Percentiles rank a stretch among this genome's conserved stretches.
Evolutionary conservation across 1,139 yeast species (phyloP).

Genomic region (Sugiyamaella grinbergsii): DNA sequence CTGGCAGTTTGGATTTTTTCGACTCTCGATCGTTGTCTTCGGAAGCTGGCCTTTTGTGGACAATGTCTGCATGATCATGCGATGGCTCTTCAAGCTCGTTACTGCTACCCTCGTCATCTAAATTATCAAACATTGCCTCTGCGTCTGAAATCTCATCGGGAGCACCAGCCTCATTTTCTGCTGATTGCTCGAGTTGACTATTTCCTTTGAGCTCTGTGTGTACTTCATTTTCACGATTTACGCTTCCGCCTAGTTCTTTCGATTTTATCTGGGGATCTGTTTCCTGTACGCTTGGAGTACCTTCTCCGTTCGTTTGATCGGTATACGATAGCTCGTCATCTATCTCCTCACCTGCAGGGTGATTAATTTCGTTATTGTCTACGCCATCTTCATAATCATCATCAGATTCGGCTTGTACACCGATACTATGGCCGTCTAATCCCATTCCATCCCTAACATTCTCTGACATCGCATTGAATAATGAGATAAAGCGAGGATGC

Average conservation of each 20-base stretch:
- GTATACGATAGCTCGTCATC: too few species aligned
- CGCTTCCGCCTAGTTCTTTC: too few species aligned
- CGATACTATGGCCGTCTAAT: constrained; percentile 15
- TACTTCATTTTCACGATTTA: too few species aligned
- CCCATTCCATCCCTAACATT: constrained; percentile 32
- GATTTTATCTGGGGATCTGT: too few species aligned
- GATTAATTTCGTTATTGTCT: too few species aligned
- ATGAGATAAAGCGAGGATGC: constrained; percentile 31
- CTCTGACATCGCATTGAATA: constrained; percentile 29
- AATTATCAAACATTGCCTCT: not conserved
- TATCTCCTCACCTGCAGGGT: too few species aligned
- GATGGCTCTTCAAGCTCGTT: not conserved
- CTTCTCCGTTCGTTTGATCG: too few species aligned
- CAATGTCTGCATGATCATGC: not conserved
- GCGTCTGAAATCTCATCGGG: not conserved
- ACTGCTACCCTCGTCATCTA: not conserved
- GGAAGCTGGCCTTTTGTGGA: not conserved
- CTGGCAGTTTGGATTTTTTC: not conserved
- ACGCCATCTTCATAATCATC: not conserved
- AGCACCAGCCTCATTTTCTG: not conserved
- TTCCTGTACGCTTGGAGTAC: too few species aligned
- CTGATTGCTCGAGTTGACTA: too few species aligned
- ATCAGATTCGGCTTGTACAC: not conserved
- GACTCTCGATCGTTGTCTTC: not conserved
- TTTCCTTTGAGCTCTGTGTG: too few species aligned